Evolutionary conservation across 75 land plant species (phyloP).

Genomic region (Gnetum montanum): DNA sequence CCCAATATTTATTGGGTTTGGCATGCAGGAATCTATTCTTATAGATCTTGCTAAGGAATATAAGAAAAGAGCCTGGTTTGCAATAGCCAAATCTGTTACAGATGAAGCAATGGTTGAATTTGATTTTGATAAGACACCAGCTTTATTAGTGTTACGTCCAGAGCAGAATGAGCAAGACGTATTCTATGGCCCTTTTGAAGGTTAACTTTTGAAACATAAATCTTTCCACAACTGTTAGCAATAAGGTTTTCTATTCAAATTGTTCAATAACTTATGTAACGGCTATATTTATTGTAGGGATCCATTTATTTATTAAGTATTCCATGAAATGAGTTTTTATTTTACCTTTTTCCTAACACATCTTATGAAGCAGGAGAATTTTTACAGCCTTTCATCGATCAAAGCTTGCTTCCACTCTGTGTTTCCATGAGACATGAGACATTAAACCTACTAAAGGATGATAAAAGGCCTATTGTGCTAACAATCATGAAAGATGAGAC

Average conservation of each 20-base stretch:
- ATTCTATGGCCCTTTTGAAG: conserved; percentile 92
- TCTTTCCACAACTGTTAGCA: too few species aligned
- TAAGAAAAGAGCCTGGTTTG: conserved; percentile 87
- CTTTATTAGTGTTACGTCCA: conserved; percentile 55
- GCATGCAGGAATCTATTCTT: conserved; percentile 38
- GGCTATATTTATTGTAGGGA: too few species aligned
- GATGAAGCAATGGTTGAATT: conserved; percentile 57
- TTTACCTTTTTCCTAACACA: neutral
- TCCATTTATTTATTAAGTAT: neutral
- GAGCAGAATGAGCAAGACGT: conserved; percentile 38
- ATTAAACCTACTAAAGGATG: conserved; percentile 51
- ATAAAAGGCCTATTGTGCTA: conserved; percentile 59
- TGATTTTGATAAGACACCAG: conserved; percentile 79
- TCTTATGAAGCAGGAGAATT: conserved; percentile 32
- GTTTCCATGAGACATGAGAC: conserved; percentile 51
- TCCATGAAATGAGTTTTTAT: too few species aligned
- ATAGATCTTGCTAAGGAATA: conserved; percentile 39
- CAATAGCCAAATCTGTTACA: conserved; percentile 58
- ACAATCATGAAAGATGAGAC: conserved; percentile 52
- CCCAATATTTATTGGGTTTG: conserved; percentile 83
- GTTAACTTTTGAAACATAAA: conserved; percentile 18
- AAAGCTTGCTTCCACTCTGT: conserved; percentile 53
- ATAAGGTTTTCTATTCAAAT: too few species aligned
- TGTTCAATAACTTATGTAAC: too few species aligned
- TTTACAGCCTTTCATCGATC: conserved; percentile 58